Evolutionary conservation across 1,139 yeast genomes (phyloP).

Genomic region (Geotrichum klebahnii): DNA sequence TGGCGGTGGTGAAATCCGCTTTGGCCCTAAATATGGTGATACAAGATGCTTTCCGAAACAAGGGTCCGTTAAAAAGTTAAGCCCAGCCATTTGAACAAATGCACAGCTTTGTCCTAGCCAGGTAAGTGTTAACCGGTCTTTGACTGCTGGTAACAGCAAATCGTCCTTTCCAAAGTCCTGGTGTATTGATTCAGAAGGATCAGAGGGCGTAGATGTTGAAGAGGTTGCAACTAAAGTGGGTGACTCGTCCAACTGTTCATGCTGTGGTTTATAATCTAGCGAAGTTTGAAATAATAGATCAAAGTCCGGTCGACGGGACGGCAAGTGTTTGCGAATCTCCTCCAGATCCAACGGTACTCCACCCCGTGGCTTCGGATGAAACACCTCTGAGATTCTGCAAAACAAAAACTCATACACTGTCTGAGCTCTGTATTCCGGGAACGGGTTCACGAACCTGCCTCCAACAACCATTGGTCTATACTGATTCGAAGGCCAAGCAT

Average conservation of each 20-base stretch:
- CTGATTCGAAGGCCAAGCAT: slow-evolving; percentile 39
- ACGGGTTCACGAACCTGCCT: slow-evolving; percentile 87
- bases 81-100: slow-evolving; percentile 62
- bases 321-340: slow-evolving; percentile 45
- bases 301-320: slow-evolving; percentile 55
- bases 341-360: slow-evolving; percentile 57
- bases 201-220: neutral
- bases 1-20: slow-evolving; percentile 70
- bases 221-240: slow-evolving; percentile 3
- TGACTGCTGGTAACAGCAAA: slow-evolving; percentile 32
- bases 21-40: slow-evolving; percentile 67
- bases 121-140: slow-evolving; percentile 59
- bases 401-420: slow-evolving; percentile 79
- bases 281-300: slow-evolving; percentile 41
- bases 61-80: slow-evolving; percentile 82
- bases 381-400: slow-evolving; percentile 65
- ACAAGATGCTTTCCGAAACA: slow-evolving; percentile 67
- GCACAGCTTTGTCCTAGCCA: slow-evolving; percentile 95
- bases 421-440: slow-evolving; percentile 85
- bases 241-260: neutral
- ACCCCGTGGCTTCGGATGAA: slow-evolving; percentile 65
- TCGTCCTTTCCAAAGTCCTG: slow-evolving; percentile 12
- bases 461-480: slow-evolving; percentile 51
- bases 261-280: slow-evolving; percentile 1
- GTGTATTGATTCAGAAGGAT: neutral